phyloP scores from a whole-genome alignment of 768 basidiomycete genomes.

The Filobasidium wieringae region DNA sequence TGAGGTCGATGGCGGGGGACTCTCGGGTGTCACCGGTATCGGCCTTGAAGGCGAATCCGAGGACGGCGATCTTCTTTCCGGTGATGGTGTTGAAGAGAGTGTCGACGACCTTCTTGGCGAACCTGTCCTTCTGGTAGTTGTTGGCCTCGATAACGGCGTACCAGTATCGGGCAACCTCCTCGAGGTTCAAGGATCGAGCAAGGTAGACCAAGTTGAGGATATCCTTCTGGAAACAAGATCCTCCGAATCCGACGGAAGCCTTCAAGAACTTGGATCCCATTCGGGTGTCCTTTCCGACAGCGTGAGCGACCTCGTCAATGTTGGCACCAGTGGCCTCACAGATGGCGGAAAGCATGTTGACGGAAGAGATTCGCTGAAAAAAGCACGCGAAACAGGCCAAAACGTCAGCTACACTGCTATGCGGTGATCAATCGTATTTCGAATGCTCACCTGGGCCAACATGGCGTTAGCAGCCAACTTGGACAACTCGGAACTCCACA shows the following conservation, averaged over 20 bases:
- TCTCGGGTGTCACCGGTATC: constrained; percentile 99
- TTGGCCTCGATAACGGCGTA: constrained; percentile 86
- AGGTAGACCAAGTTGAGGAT: constrained; percentile 98
- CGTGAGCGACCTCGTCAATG: constrained; percentile 92
- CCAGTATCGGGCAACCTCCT: constrained; percentile 97
- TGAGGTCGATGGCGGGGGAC: constrained; percentile 84
- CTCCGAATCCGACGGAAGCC: constrained; percentile 62
- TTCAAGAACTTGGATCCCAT: constrained; percentile 92
- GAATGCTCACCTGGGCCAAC: constrained; percentile 59
- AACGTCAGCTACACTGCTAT: not conserved
- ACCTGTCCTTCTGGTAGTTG: constrained; percentile 92
- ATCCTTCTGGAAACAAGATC: constrained; percentile 97
- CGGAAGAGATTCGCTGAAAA: constrained; percentile 69
- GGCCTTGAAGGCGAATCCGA: constrained; percentile 98
- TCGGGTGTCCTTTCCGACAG: constrained; percentile 84
- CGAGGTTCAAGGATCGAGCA: constrained; percentile 82
- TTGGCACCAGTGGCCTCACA: constrained; percentile 98
- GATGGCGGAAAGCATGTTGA: constrained; percentile 96
- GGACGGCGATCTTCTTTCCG: constrained; percentile 73
- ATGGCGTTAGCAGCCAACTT: constrained; percentile 99
- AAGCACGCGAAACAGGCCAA: not conserved
- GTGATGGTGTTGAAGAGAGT: constrained; percentile 95
- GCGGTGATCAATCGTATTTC: not conserved
- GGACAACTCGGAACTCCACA: constrained; percentile 97
- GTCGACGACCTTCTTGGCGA: constrained; percentile 91